Conservation (phyloP, 371 early-diverging fungal species). For the Lichtheimia ramosa region DNA sequence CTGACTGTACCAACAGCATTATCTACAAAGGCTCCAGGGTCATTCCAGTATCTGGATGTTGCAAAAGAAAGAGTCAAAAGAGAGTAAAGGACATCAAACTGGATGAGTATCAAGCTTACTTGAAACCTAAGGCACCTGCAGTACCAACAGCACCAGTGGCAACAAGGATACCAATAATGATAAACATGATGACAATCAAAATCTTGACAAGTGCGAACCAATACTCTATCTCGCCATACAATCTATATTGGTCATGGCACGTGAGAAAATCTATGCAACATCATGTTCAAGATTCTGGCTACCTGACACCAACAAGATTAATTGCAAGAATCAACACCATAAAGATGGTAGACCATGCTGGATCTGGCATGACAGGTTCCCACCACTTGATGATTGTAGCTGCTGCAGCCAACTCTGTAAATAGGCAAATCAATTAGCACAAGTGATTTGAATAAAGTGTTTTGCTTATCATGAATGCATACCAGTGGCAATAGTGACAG, state of each 20-base stretch:
- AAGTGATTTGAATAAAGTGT: not conserved
- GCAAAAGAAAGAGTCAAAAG: not conserved
- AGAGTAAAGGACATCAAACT: not conserved
- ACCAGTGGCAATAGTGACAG: slow-evolving; percentile 57
- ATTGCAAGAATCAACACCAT: slow-evolving; percentile 40
- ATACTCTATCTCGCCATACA: slow-evolving; percentile 74
- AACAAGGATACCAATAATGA: slow-evolving; percentile 58
- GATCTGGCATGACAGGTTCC: slow-evolving; percentile 51
- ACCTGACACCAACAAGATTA: slow-evolving; percentile 19
- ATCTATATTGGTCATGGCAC: slow-evolving; percentile 1
- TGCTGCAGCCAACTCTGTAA: slow-evolving; percentile 72
- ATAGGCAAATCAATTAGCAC: slow-evolving; percentile 13
- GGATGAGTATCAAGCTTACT: not conserved
- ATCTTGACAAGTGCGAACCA: slow-evolving; percentile 76
- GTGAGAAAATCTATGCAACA: not conserved
- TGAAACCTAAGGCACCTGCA: slow-evolving; percentile 55
- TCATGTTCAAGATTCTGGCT: not conserved
- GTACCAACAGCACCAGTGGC: slow-evolving; percentile 68
- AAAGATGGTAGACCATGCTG: slow-evolving; percentile 58
- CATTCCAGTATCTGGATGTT: slow-evolving; percentile 58
- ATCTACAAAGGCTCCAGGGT: slow-evolving; percentile 65
- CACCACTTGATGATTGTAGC: slow-evolving; percentile 77
- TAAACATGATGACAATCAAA: slow-evolving; percentile 65
- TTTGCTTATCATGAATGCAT: not conserved
- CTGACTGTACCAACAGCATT: slow-evolving; percentile 69